These are phyloP conservation scores for Ambrosia trifida DNA, from an alignment of 129 eudicot genomes.

Conservation along the genomic window DNA sequence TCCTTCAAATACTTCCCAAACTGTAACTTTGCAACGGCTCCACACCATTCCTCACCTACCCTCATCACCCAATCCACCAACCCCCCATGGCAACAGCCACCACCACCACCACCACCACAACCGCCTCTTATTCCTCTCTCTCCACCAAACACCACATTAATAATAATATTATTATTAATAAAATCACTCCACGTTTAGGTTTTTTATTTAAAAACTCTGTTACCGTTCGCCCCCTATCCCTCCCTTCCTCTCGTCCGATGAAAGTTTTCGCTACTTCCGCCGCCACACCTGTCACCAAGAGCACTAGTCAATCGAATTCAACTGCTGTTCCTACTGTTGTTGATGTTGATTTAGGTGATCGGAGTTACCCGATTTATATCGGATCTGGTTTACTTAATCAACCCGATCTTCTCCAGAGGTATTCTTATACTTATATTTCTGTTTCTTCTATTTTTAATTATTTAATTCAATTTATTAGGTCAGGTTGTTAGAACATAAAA, in stretches of 20 bases:
- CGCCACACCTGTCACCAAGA: constrained; percentile 46
- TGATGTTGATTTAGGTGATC: constrained; percentile 88
- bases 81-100: constrained; percentile 33
- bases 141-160: constrained; percentile 28
- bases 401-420: constrained; percentile 87
- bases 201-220: constrained; percentile 20
- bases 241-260: constrained; percentile 22
- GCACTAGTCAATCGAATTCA: constrained; percentile 30
- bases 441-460: too few species aligned
- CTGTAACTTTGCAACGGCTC: not conserved
- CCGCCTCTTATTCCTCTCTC: constrained; percentile 23
- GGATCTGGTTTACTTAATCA: constrained; percentile 86
- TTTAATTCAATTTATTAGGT: too few species aligned
- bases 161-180: not conserved
- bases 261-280: constrained; percentile 48
- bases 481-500: too few species aligned
- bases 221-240: constrained; percentile 20
- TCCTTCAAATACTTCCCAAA: constrained; percentile 8
- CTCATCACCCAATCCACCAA: not conserved
- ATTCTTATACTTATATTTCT: too few species aligned
- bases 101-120: constrained; percentile 25
- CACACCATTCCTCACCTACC: not conserved
- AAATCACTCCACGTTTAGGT: not conserved
- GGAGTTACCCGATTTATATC: constrained; percentile 97
- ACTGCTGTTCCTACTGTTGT: constrained; percentile 51